Percentiles rank a stretch among this genome's conserved stretches.
These are phyloP conservation scores for Neohortaea acidophila DNA, from an alignment of 495 filamentous ascomycete genomes.

Conservation along the genomic window DNA sequence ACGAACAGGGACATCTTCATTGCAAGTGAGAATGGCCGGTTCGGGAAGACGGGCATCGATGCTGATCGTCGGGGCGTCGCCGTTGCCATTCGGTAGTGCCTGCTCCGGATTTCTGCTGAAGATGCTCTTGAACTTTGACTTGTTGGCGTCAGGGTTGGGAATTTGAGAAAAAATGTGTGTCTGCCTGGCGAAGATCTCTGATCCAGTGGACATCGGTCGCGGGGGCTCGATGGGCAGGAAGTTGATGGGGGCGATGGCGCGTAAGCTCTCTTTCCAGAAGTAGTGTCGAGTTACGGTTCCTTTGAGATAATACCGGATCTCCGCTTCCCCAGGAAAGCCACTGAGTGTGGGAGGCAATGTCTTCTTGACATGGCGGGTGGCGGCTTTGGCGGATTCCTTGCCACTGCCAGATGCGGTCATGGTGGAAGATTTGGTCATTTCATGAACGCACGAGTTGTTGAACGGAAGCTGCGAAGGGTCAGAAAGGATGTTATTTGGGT, in stretches of 20 bases:
- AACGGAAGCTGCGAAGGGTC: conserved; percentile 49
- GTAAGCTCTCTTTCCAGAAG: conserved; percentile 74
- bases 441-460: conserved; percentile 67
- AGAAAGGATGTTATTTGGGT: not conserved
- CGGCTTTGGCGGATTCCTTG: conserved; percentile 40
- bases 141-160: conserved; percentile 15
- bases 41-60: conserved; percentile 76
- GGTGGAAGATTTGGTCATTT: conserved; percentile 42
- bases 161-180: conserved; percentile 54
- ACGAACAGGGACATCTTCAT: conserved; percentile 65
- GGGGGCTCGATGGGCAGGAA: conserved; percentile 91
- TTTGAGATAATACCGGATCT: conserved; percentile 87
- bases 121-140: conserved; percentile 35
- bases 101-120: conserved; percentile 28
- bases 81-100: not conserved
- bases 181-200: conserved; percentile 71
- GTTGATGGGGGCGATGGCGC: conserved; percentile 47
- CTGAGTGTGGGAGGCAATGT: conserved; percentile 78
- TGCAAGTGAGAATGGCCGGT: conserved; percentile 79
- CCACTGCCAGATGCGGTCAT: conserved; percentile 40
- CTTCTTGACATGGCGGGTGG: conserved; percentile 54
- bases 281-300: conserved; percentile 70
- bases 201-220: conserved; percentile 44
- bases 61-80: conserved; percentile 34
- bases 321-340: conserved; percentile 66